These are phyloP conservation scores for Staphylotrichum tortipilum DNA, from an alignment of 495 filamentous ascomycete species.

Conservation along the genomic window DNA sequence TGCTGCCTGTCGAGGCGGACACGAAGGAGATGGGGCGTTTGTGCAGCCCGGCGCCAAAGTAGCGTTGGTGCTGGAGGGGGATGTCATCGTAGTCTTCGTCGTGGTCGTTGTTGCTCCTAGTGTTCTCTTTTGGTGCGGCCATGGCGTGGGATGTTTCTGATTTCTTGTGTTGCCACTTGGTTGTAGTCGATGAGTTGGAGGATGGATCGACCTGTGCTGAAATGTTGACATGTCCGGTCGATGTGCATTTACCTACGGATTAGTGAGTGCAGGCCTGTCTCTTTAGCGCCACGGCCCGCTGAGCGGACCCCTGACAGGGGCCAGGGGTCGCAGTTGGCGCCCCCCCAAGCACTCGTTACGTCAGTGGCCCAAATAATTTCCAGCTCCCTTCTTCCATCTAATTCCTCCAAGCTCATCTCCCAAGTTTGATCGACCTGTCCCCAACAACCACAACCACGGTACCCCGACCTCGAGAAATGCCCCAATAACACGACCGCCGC, in stretches of 20 bases:
- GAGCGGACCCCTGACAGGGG: neutral
- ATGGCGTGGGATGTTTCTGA: neutral
- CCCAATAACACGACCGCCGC: neutral
- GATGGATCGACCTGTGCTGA: too few relatives aligned
- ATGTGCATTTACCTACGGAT: too few relatives aligned
- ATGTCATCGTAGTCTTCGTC: slow-evolving; percentile 47
- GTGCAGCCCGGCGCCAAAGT: slow-evolving; percentile 73
- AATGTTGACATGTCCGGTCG: too few relatives aligned
- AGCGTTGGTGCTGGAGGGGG: slow-evolving; percentile 61
- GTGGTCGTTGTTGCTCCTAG: slow-evolving; percentile 8
- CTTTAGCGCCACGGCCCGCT: neutral
- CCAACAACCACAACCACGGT: neutral
- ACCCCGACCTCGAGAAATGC: neutral
- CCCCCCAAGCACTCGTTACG: neutral
- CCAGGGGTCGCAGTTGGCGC: too few relatives aligned
- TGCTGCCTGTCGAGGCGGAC: slow-evolving; percentile 45
- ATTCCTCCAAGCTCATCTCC: neutral
- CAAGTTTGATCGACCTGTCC: neutral
- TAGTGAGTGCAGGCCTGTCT: too few relatives aligned
- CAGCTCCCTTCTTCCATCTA: neutral
- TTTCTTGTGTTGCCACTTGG: too few relatives aligned
- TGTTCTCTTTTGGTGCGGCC: neutral
- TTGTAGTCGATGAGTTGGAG: too few relatives aligned
- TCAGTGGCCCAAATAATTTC: slow-evolving; percentile 4
- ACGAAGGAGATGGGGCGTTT: slow-evolving; percentile 76